These are phyloP conservation scores for Mortierella sp. DNA, from an alignment of 371 early-diverging fungal species.

Conservation along the genomic window DNA sequence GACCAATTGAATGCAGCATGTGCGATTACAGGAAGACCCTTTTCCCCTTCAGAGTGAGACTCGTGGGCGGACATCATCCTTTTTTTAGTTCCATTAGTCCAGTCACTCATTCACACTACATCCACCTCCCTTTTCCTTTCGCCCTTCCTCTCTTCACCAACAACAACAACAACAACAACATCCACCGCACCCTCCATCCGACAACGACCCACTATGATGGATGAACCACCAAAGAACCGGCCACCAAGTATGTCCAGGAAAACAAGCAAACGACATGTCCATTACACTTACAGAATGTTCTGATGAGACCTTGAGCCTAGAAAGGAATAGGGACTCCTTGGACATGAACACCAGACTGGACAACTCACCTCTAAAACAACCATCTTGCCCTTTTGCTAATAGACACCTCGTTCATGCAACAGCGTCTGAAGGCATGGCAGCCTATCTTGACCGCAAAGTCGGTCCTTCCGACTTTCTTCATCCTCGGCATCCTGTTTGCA, in stretches of 20 bases:
- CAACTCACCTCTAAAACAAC: background rate
- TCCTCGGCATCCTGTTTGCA: constrained; percentile 91
- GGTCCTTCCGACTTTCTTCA: constrained; percentile 93
- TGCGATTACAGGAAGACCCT: background rate
- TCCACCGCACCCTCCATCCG: background rate
- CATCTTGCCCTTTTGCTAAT: background rate
- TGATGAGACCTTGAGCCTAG: background rate
- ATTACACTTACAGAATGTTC: background rate
- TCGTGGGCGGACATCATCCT: constrained; percentile 12
- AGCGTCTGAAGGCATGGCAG: constrained; percentile 97
- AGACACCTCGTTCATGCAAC: constrained; percentile 98
- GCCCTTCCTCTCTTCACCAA: background rate
- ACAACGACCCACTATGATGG: constrained; percentile 28
- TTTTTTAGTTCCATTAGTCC: background rate
- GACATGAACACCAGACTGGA: background rate
- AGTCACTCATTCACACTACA: background rate
- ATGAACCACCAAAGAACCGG: constrained; percentile 50
- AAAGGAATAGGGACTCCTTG: background rate
- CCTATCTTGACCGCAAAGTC: constrained; percentile 96
- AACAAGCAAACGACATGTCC: background rate
- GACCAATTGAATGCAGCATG: background rate
- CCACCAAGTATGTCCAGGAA: constrained; percentile 42
- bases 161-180: background rate
- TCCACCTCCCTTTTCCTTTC: background rate
- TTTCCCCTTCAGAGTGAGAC: background rate